A percentile compares a stretch with the other conserved stretches of the same genome.
phyloP scores from a whole-genome alignment of 805 yeast genomes.

The Tetrapisispora taiwanensis region DNA sequence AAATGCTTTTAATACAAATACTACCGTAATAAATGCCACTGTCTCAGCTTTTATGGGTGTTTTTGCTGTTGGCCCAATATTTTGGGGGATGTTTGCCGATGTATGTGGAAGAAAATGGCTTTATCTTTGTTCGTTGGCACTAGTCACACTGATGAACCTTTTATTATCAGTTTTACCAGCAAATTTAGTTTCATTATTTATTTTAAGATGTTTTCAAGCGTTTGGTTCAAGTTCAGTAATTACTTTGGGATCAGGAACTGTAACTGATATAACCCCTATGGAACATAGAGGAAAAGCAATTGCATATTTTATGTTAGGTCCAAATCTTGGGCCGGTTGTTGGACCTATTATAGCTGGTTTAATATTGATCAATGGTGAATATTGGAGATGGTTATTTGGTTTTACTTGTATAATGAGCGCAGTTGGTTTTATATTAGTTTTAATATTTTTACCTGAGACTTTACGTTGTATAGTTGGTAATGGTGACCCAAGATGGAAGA shows the following conservation, averaged over 20 bases:
- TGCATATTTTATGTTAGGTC: constrained; percentile 80
- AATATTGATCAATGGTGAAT: constrained; percentile 57
- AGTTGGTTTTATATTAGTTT: constrained; percentile 38
- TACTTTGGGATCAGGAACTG: constrained; percentile 85
- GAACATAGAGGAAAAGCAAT: constrained; percentile 69
- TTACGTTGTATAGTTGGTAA: constrained; percentile 51
- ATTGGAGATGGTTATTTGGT: constrained; percentile 79
- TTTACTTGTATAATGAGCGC: constrained; percentile 62
- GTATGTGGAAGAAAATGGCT: constrained; percentile 57
- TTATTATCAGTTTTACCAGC: constrained; percentile 53
- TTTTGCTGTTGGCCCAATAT: constrained; percentile 44
- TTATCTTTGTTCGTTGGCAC: constrained; percentile 43
- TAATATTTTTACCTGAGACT: constrained; percentile 70
- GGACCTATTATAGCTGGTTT: constrained; percentile 83
- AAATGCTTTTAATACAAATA: constrained; percentile 32
- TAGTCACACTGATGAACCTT: constrained; percentile 53
- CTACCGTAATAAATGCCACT: constrained; percentile 41
- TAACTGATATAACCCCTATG: constrained; percentile 62
- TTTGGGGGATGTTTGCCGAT: constrained; percentile 50
- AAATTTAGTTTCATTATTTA: constrained; percentile 58
- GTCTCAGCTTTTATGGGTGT: constrained; percentile 49
- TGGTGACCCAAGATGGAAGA: constrained; percentile 32
- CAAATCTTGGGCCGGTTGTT: constrained; percentile 73
- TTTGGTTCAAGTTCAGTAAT: constrained; percentile 84
- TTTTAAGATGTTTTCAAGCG: constrained; percentile 62